phyloP scores from a whole-genome alignment of 345 rosid species.

The Pistacia vera region DNA sequence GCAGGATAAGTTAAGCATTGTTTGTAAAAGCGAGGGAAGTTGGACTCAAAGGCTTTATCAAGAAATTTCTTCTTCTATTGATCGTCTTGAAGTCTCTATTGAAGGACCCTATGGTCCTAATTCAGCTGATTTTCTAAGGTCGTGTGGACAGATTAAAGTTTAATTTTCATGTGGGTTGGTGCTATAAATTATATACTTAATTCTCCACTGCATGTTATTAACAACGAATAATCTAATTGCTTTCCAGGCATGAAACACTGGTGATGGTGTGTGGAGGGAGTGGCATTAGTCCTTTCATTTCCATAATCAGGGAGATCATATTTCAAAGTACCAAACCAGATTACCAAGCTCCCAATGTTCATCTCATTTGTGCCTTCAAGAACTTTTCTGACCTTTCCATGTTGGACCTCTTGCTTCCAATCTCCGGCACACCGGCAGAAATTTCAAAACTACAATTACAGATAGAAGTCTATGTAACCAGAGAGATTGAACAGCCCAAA shows the following conservation, averaged over 20 bases:
- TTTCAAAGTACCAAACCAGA: conserved; percentile 7
- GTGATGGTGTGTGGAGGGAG: conserved; percentile 59
- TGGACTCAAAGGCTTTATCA: conserved; percentile 53
- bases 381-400: conserved; percentile 51
- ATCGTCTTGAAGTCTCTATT: conserved; percentile 58
- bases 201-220: background rate
- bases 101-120: conserved; percentile 83
- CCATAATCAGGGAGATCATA: conserved; percentile 38
- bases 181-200: background rate
- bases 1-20: conserved; percentile 33
- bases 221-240: background rate
- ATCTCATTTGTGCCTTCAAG: conserved; percentile 47
- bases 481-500: conserved; percentile 39
- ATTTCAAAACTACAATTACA: conserved; percentile 37
- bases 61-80: conserved; percentile 41
- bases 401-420: conserved; percentile 64
- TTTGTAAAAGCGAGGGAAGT: conserved; percentile 40
- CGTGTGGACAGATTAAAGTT: background rate
- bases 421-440: conserved; percentile 28
- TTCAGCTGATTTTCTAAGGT: conserved; percentile 51
- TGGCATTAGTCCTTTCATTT: conserved; percentile 45
- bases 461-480: conserved; percentile 58
- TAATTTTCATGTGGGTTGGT: no score
- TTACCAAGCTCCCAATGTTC: conserved; percentile 13
- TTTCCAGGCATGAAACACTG: conserved; percentile 37